Conservation (phyloP, 1,284 basidiomycete genomes). For the Pulchroboletus neoregius region DNA sequence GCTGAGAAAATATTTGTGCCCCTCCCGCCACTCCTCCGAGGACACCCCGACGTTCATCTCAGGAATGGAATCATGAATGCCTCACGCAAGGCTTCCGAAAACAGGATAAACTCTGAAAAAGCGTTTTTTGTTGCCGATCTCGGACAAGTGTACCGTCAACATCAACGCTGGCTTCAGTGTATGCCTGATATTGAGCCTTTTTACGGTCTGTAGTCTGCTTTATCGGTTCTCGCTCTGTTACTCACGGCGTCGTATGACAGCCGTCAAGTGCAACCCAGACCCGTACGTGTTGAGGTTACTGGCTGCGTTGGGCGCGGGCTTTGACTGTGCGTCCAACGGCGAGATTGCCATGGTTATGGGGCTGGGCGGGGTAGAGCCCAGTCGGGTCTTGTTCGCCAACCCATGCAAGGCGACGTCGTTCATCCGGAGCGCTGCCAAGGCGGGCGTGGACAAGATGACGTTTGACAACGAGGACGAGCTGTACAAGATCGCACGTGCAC, state of each 20-base stretch:
- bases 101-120: constrained; percentile 75
- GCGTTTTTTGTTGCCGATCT: constrained; percentile 98
- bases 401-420: constrained; percentile 98
- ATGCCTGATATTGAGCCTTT: constrained; percentile 89
- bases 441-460: constrained; percentile 89
- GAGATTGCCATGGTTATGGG: constrained; percentile 86
- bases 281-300: constrained; percentile 90
- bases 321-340: constrained; percentile 97
- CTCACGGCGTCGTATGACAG: constrained; percentile 23
- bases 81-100: constrained; percentile 44
- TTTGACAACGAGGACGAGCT: constrained; percentile 99
- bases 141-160: constrained; percentile 83
- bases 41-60: constrained; percentile 69
- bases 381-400: constrained; percentile 95
- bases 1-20: constrained; percentile 49
- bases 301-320: constrained; percentile 85
- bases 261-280: constrained; percentile 83
- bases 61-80: constrained; percentile 69
- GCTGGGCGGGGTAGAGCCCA: constrained; percentile 67
- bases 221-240: constrained; percentile 17
- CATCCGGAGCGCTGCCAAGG: constrained; percentile 77
- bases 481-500: constrained; percentile 86
- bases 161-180: constrained; percentile 77
- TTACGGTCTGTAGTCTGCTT: constrained; percentile 47
- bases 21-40: constrained; percentile 62